Conservation (phyloP, 2,329 filamentous ascomycete genomes). For the Aureobasidium sp. region DNA sequence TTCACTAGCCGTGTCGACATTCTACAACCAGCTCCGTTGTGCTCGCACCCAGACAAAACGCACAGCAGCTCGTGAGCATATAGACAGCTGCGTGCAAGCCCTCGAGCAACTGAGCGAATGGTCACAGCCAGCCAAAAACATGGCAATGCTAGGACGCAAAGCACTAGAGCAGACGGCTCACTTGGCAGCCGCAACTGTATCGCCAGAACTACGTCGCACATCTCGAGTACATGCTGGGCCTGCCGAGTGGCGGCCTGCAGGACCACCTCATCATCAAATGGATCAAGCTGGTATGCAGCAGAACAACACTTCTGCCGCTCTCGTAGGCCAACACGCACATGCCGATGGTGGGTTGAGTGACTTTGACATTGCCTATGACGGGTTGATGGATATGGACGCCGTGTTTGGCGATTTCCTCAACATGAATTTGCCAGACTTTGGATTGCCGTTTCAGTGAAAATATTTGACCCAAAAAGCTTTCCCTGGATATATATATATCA, state of each 20-base stretch:
- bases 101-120: slow-evolving; percentile 13
- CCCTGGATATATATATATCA: background rate
- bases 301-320: background rate
- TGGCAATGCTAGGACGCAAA: slow-evolving; percentile 14
- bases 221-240: background rate
- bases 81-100: slow-evolving; percentile 14
- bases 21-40: slow-evolving; percentile 48
- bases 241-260: background rate
- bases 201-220: background rate
- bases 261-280: background rate
- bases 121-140: slow-evolving; percentile 14
- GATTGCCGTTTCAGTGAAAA: background rate
- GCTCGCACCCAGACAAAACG: slow-evolving; percentile 10
- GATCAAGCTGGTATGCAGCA: background rate
- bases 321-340: background rate
- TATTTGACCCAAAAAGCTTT: background rate
- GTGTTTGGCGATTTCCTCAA: slow-evolving; percentile 17
- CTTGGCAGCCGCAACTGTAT: background rate
- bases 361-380: slow-evolving; percentile 6
- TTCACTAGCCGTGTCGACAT: slow-evolving; percentile 47
- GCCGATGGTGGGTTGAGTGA: background rate
- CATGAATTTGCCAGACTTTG: slow-evolving; percentile 14
- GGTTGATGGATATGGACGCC: slow-evolving; percentile 16
- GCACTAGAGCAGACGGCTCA: slow-evolving; percentile 14
- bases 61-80: slow-evolving; percentile 15